Evolutionary conservation across 2,329 filamentous ascomycete species (phyloP), one percentile per base, ranked within the genome.

Genomic region (Phialocephala subalpina): DNA sequence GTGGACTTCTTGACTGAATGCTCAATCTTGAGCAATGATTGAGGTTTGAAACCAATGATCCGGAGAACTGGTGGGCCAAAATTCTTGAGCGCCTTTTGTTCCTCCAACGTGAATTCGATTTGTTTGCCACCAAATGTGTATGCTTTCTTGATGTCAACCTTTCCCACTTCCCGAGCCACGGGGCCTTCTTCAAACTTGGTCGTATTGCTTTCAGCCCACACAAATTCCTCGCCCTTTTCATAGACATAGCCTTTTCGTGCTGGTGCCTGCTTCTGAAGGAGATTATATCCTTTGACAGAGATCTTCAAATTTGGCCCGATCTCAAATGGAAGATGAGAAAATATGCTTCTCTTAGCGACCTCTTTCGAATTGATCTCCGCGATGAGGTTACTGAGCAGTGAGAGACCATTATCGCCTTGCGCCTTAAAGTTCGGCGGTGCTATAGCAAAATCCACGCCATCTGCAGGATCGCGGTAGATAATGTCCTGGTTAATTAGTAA

Each of bases 91-190:
- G 86, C 81, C 65, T 90, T 90, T 67, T 95, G 88, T 77, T 99
- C 95, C 38, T 97, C 94, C 0, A 90, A 86, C 0, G 90, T 90
- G 77, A 99, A 99, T 58, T 91, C 86, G 56, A 99, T 88, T 57
- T 93, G 93, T 70, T 97, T 93, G 45, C 93, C 94, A 14, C 95
- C 96, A 75, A 98, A 98, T 73, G 96, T 97, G 83, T 96, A 99
- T 0, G 95, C 96, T 78, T 96, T 97, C 66, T 91, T 91, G 22
- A 97, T 87, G 73, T 98, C 94, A 2, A 81, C 81, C 72, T 94
- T 94, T 69, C 97, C 90, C 0, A 98, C 88, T 18, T 53, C 18
- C 14, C 27, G 49, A 0, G 88, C 87, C 42, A 90, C 86, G 1
- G 90, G 87, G 20, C 89, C 94, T 72, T 97, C 93, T 67, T 93